phyloP scores from a whole-genome alignment of 306 rosid species.

The Lupinus albus region DNA sequence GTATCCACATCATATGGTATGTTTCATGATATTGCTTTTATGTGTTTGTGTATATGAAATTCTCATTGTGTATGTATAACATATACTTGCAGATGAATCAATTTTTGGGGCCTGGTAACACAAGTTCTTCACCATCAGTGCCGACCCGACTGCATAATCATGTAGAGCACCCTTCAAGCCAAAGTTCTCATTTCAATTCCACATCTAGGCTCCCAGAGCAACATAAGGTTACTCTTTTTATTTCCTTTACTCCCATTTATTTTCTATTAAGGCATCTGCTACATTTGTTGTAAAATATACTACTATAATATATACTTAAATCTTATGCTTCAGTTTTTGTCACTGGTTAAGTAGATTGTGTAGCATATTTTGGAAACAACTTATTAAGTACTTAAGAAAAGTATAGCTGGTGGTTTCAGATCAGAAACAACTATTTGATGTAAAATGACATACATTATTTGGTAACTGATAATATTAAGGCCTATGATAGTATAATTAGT shows the following conservation, averaged over 20 bases:
- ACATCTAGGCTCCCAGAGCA: slow-evolving; percentile 40
- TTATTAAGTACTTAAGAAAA: not conserved
- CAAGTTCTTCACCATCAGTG: slow-evolving; percentile 32
- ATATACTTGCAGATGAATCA: slow-evolving; percentile 48
- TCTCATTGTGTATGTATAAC: not conserved
- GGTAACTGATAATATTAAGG: slow-evolving; percentile 6
- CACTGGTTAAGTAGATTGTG: slow-evolving; percentile 1
- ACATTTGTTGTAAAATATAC: not conserved
- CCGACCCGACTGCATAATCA: slow-evolving; percentile 43
- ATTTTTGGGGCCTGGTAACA: slow-evolving; percentile 38
- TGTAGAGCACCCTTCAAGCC: slow-evolving; percentile 84
- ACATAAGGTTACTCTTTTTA: slow-evolving; percentile 39
- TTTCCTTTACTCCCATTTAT: not conserved
- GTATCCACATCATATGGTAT: slow-evolving; percentile 44
- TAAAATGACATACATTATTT: not conserved
- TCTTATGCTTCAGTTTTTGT: not conserved
- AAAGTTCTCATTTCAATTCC: slow-evolving; percentile 47
- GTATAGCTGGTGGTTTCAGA: not conserved
- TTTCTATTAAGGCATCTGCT: not conserved
- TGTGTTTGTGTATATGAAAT: not conserved
- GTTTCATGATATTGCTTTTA: not conserved
- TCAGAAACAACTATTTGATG: not conserved
- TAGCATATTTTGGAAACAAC: slow-evolving; percentile 1
- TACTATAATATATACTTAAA: not conserved
- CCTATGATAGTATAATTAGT: not conserved